Evolutionary conservation across 2,329 filamentous ascomycete genomes (phyloP), one percentile per base, ranked within the genome.

Genomic region (Aureobasidium sp.): DNA sequence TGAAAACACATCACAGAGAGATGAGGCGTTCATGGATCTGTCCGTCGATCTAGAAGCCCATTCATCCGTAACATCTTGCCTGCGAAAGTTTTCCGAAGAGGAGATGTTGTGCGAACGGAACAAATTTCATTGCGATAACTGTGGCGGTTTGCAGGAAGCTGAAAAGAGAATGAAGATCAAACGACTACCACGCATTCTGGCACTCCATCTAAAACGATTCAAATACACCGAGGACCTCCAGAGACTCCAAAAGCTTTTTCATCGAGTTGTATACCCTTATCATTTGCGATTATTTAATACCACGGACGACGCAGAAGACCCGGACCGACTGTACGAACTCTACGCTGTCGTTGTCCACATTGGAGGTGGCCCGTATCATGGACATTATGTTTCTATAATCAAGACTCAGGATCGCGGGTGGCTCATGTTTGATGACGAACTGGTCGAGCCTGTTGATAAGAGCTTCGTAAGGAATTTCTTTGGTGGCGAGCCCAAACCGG

Each of bases 131-230:
- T 99, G 94, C 76, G 94, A 99, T 73, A 92, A 92, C 69, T 99
- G 94, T 68, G 94, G 94, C 59, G 94, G 94, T 2, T 79, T 99
- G 61, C 94, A 99, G 75, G 94, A 99, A 76, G 94, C 94, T 0
- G 94, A 99, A 75, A 99, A 97, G 79, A 85, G 94, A 66, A 99
- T 99, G 94, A 99, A 97, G 80, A 93, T 99, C 68, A 97, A 99
- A 79, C 85, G 90, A 59, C 78, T 97, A 71, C 94, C 94, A 4
- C 91, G 90, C 71, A 91, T 99, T 64, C 77, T 99, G 66, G 92
- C 94, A 5, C 78, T 99, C 63, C 94, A 99, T 72, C 77, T 99
- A 65, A 99, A 99, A 77, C 86, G 94, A 62, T 99, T 99, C 80
- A 97, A 97, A 77, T 99, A 97, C 72, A 97, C 93, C 2, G 94